These are phyloP conservation scores for Candida sithepensis DNA, from an alignment of 805 yeast genomes.

Conservation along the genomic window DNA sequence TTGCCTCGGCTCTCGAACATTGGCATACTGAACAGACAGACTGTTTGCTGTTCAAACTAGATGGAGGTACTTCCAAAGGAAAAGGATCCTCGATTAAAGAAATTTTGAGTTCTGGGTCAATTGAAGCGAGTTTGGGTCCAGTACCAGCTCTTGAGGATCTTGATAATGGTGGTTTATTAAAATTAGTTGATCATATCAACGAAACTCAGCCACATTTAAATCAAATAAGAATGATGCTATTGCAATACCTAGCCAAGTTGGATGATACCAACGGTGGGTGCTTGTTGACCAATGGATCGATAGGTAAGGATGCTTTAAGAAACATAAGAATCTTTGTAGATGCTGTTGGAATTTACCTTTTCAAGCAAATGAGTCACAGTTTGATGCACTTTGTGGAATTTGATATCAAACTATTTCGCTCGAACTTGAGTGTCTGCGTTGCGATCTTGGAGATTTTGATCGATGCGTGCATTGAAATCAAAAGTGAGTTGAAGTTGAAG, in stretches of 20 bases:
- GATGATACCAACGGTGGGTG: constrained; percentile 16
- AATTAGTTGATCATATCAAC: constrained; percentile 18
- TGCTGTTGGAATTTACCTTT: constrained; percentile 24
- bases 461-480: constrained; percentile 37
- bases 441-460: constrained; percentile 42
- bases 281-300: constrained; percentile 22
- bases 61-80: constrained; percentile 5
- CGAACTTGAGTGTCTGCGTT: constrained; percentile 23
- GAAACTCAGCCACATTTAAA: constrained; percentile 20
- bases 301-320: constrained; percentile 16
- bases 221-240: constrained; percentile 25
- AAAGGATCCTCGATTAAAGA: constrained; percentile 27
- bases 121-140: constrained; percentile 10
- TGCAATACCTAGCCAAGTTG: constrained; percentile 22
- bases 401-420: constrained; percentile 1
- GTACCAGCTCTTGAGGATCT: constrained; percentile 13
- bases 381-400: not conserved
- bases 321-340: constrained; percentile 23
- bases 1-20: constrained; percentile 9
- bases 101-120: constrained; percentile 24
- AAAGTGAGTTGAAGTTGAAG: constrained; percentile 22
- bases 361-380: constrained; percentile 12
- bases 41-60: constrained; percentile 20
- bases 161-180: constrained; percentile 17
- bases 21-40: constrained; percentile 24